These are phyloP conservation scores for Kodamaea hsintzibuensis DNA, from an alignment of 805 yeast species.

Conservation along the genomic window DNA sequence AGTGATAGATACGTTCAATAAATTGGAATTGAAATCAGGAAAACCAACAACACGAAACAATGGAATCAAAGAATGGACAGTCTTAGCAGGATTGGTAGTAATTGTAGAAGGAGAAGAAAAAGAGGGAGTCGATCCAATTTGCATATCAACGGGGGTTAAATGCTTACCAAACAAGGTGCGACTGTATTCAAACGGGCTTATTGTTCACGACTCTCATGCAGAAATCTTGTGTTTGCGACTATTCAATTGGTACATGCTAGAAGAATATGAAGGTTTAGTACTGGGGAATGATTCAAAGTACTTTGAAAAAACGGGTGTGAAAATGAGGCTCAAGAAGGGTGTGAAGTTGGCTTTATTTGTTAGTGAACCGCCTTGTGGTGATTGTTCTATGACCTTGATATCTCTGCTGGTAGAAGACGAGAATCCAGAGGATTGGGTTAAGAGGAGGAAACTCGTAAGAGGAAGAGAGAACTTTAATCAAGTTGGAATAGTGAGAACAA, in stretches of 20 bases:
- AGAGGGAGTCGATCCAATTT: constrained; percentile 38
- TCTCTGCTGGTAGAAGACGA: constrained; percentile 4
- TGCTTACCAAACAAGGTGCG: constrained; percentile 59
- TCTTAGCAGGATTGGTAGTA: constrained; percentile 67
- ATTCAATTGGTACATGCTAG: constrained; percentile 60
- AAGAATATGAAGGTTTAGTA: constrained; percentile 36
- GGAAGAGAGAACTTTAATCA: constrained; percentile 63
- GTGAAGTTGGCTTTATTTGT: constrained; percentile 58
- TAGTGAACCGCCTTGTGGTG: constrained; percentile 90
- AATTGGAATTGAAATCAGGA: constrained; percentile 40
- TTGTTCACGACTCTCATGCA: constrained; percentile 90
- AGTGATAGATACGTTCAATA: constrained; percentile 31
- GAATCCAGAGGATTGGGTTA: constrained; percentile 7
- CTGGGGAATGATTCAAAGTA: neutral
- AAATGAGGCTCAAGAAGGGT: constrained; percentile 33
- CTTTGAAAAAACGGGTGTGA: constrained; percentile 1
- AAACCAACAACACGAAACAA: constrained; percentile 65
- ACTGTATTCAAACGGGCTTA: constrained; percentile 49
- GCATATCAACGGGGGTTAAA: constrained; percentile 82
- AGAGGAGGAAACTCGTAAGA: constrained; percentile 29
- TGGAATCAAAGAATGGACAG: constrained; percentile 79
- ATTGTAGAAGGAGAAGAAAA: constrained; percentile 29
- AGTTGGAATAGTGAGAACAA: constrained; percentile 77
- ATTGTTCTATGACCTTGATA: constrained; percentile 61
- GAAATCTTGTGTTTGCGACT: constrained; percentile 75